Evolutionary conservation across 805 yeast genomes (phyloP), one percentile per base, ranked within the genome.

Genomic region (Metschnikowia matae): DNA sequence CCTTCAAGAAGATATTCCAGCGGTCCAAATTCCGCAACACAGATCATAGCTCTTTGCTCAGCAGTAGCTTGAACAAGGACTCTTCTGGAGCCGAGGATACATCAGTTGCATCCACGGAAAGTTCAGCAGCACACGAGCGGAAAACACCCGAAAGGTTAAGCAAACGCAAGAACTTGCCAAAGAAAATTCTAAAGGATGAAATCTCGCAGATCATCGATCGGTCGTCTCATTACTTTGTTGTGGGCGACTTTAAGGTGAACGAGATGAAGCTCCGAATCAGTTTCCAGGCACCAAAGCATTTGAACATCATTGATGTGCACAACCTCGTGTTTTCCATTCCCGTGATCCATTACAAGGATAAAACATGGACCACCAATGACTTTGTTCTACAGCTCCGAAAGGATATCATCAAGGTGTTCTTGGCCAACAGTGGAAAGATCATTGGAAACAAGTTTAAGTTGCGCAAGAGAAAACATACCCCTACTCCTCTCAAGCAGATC

Each of bases 351-450:
- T 80, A 85, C 59, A 60, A 66, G 34, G 82, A 85, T 63, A 81
- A 80, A 70, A 77, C 86, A 4, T 85, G 95, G 87, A 82, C 90
- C 1, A 71, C 80, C 44, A 71, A 82, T 48, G 97, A 91, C 56
- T 68, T 91, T 39, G 72, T 84, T 2, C 61, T 78, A 58, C 75
- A 79, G 31, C 61, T 91, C 49, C 83, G 84, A 62, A 85, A 81
- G 60, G 83, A 82, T 35, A 60, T 85, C n/a, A 67, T 83, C 36
- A 82, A 77, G 61, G 73, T 83, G 1, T 65, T 85, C 18, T 57
- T 85, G 48, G 73, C 73, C 42, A 89, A 86, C 58, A 78, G 91
- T 0, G 97, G 96, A 3, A 82, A 84, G 51, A 79, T 92, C 46
- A 62, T 91, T 34, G 83, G 86, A n/a, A 89, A 89, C 62, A 89